Percentiles rank a stretch among this genome's conserved stretches.
These are phyloP conservation scores for Claviceps digitariae DNA, from an alignment of 2,329 filamentous ascomycete species.

Conservation along the genomic window DNA sequence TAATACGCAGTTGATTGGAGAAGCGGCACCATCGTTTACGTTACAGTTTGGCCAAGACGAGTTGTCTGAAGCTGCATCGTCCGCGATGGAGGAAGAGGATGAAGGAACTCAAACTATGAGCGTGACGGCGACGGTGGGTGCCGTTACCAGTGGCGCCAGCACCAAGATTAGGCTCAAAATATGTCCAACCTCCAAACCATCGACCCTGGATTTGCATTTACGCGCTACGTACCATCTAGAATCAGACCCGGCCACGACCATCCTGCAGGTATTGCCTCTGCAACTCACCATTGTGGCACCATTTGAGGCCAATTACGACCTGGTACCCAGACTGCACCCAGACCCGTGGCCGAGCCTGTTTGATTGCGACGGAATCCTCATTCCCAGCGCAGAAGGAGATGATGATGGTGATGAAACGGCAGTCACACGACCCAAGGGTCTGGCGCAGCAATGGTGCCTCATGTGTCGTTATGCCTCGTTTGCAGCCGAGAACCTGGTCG, in stretches of 20 bases:
- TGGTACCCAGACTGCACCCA: conserved; percentile 63
- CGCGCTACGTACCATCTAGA: conserved; percentile 65
- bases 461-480: conserved; percentile 64
- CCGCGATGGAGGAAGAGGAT: conserved; percentile 17
- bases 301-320: conserved; percentile 85
- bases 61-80: conserved; percentile 11
- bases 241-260: conserved; percentile 67
- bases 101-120: conserved; percentile 24
- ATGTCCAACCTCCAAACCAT: conserved; percentile 35
- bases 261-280: conserved; percentile 58
- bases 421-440: conserved; percentile 33
- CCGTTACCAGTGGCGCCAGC: conserved; percentile 32
- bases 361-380: conserved; percentile 37
- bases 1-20: conserved; percentile 53
- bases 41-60: conserved; percentile 24
- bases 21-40: conserved; percentile 32
- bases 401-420: conserved; percentile 1
- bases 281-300: conserved; percentile 64
- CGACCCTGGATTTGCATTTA: conserved; percentile 54
- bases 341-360: conserved; percentile 85
- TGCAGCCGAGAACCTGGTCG: conserved; percentile 53
- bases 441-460: conserved; percentile 72
- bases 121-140: conserved; percentile 30
- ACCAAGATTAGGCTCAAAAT: conserved; percentile 33
- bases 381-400: conserved; percentile 21